phyloP scores from a whole-genome alignment of 768 basidiomycete species.

The Lactifluus volemus region DNA sequence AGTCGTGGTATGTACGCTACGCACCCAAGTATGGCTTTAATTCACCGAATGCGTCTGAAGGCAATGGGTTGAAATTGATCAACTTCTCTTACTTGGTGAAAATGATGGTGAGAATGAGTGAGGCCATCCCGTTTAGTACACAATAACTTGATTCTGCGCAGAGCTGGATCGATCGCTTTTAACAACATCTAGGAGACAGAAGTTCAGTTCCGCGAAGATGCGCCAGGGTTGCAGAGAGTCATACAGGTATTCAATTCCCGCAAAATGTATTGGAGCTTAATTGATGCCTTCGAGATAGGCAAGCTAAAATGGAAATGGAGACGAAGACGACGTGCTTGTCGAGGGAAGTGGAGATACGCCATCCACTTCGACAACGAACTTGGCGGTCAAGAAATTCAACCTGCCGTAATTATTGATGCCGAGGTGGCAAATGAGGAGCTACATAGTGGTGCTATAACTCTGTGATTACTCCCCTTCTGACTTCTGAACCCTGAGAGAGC shows the following conservation, averaged over 20 bases:
- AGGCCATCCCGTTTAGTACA: background rate
- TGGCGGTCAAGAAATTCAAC: background rate
- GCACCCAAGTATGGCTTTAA: background rate
- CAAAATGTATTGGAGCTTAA: background rate
- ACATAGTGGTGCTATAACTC: background rate
- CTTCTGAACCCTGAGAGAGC: too few relatives aligned
- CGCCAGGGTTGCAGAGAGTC: slow-evolving; percentile 53
- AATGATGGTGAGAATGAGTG: slow-evolving; percentile 44
- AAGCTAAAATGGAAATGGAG: slow-evolving; percentile 17
- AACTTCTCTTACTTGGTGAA: slow-evolving; percentile 61
- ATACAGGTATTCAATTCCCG: slow-evolving; percentile 35
- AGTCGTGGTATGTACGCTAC: slow-evolving; percentile 45
- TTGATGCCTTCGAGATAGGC: background rate
- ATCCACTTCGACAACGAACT: background rate
- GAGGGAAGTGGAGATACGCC: background rate
- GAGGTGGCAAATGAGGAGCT: background rate
- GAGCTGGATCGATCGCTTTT: slow-evolving; percentile 60
- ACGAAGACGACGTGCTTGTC: slow-evolving; percentile 9
- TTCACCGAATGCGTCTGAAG: slow-evolving; percentile 29
- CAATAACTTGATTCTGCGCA: slow-evolving; percentile 24
- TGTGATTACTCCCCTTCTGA: background rate
- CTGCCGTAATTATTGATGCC: background rate
- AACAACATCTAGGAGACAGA: slow-evolving; percentile 43
- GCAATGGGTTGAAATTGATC: slow-evolving; percentile 51
- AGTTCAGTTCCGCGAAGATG: slow-evolving; percentile 46